Evolutionary conservation across 805 yeast genomes (phyloP).

Genomic region (Zygoascus tannicola): DNA sequence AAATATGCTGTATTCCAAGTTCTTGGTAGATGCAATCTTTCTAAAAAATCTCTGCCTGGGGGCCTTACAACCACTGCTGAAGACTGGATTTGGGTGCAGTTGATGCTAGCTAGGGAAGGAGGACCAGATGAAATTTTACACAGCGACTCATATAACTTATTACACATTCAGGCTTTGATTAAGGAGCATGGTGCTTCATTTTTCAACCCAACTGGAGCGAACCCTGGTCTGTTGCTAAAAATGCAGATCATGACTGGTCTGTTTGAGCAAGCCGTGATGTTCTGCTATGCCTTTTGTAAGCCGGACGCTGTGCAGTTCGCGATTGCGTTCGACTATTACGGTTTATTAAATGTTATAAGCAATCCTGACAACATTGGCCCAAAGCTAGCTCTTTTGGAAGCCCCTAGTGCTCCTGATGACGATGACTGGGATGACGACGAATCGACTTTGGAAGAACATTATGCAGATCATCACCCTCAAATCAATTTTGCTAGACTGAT

Average conservation of each 20-base stretch:
- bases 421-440: conserved; percentile 11
- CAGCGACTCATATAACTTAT: conserved; percentile 62
- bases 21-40: conserved; percentile 81
- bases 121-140: conserved; percentile 38
- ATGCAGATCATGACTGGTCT: conserved; percentile 66
- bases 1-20: conserved; percentile 84
- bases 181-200: conserved; percentile 62
- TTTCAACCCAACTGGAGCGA: conserved; percentile 51
- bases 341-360: conserved; percentile 46
- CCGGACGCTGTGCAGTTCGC: conserved; percentile 86
- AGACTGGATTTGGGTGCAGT: conserved; percentile 96
- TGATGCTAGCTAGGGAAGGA: conserved; percentile 59
- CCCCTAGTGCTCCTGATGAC: not conserved
- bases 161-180: conserved; percentile 64
- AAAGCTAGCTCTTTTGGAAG: conserved; percentile 24
- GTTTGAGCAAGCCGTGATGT: conserved; percentile 69
- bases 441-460: conserved; percentile 23
- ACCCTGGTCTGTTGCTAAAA: conserved; percentile 65
- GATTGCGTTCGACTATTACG: conserved; percentile 66
- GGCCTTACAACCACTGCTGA: conserved; percentile 72
- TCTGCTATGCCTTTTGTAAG: conserved; percentile 53
- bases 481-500: conserved; percentile 51
- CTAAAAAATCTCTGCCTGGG: conserved; percentile 48
- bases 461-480: conserved; percentile 17
- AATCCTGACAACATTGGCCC: conserved; percentile 20